Conservation (phyloP, 208 protist species). For the Kentomonas sorsogonicus region DNA sequence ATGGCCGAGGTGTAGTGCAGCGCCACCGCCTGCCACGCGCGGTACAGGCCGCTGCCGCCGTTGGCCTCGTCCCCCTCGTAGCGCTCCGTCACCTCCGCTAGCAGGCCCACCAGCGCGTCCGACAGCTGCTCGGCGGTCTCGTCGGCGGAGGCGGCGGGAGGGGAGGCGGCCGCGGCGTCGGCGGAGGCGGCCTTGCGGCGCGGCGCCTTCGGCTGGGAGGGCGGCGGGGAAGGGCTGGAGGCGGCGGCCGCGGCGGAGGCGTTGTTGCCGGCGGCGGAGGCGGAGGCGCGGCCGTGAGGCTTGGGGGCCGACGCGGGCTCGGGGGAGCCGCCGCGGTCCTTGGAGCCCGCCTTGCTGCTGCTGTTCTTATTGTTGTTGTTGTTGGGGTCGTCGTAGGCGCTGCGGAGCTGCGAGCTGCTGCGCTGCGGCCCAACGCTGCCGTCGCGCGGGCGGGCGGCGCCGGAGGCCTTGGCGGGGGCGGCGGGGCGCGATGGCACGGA, state of each 20-base stretch:
- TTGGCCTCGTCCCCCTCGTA: constrained; percentile 7
- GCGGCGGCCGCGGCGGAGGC: neutral
- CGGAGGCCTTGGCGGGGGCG: too few relatives aligned
- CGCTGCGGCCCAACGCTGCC: neutral
- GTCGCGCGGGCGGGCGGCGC: neutral
- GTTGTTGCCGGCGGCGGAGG: neutral
- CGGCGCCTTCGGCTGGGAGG: neutral
- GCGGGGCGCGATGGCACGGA: too few relatives aligned
- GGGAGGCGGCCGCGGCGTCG: neutral
- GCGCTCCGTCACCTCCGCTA: constrained; percentile 9
- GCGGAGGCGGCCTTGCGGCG: neutral
- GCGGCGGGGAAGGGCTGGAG: neutral
- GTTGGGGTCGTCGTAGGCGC: neutral
- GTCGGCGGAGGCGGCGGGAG: neutral
- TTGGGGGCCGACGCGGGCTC: neutral
- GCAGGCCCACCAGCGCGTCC: constrained; percentile 5
- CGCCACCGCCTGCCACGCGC: constrained; percentile 23
- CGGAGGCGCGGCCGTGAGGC: neutral
- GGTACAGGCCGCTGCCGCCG: constrained; percentile 12
- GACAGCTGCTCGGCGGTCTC: neutral
- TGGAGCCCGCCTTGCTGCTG: neutral
- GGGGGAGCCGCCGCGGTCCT: too few relatives aligned
- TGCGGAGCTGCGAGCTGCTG: too few relatives aligned
- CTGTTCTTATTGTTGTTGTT: neutral
- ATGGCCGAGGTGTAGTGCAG: constrained; percentile 30